A percentile compares a stretch with the other conserved stretches of the same genome.
phyloP scores from a whole-genome alignment of 306 rosid species.

The Acacia confusa region DNA sequence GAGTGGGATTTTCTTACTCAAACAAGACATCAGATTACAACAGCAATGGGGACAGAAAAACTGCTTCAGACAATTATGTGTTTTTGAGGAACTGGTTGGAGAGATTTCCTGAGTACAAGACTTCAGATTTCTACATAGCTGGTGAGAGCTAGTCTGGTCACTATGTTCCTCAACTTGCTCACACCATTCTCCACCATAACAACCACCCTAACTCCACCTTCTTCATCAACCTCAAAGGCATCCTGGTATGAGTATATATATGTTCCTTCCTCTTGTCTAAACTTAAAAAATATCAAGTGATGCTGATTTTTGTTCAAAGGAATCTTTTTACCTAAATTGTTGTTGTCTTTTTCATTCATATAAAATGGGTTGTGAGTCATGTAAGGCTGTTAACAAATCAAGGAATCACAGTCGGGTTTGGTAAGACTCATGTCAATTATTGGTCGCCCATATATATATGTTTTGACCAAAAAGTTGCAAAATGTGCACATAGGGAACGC shows the following conservation, averaged over 20 bases:
- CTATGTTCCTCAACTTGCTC: conserved; percentile 92
- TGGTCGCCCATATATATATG: too few relatives aligned
- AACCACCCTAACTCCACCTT: conserved; percentile 41
- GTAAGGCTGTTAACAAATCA: too few relatives aligned
- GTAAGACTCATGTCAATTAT: too few relatives aligned
- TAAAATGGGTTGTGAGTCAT: too few relatives aligned
- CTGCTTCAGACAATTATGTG: conserved; percentile 64
- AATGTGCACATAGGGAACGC: too few relatives aligned
- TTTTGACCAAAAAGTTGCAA: too few relatives aligned
- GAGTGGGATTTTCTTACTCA: conserved; percentile 95
- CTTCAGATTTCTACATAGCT: conserved; percentile 65
- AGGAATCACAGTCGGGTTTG: too few relatives aligned
- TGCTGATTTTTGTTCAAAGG: too few relatives aligned
- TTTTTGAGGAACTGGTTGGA: conserved; percentile 83
- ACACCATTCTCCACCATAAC: conserved; percentile 69
- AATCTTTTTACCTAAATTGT: too few relatives aligned
- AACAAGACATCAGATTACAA: conserved; percentile 68
- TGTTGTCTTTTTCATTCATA: too few relatives aligned
- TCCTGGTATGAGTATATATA: conserved; percentile 50
- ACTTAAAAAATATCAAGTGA: too few relatives aligned
- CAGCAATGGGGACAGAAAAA: conserved; percentile 60
- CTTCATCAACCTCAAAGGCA: conserved; percentile 80
- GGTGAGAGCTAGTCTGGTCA: conserved; percentile 97
- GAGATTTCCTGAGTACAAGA: conserved; percentile 82
- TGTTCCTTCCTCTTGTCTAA: not conserved